phyloP scores from a whole-genome alignment of 1,139 yeast species.

The Kluyveromyces sp. region DNA sequence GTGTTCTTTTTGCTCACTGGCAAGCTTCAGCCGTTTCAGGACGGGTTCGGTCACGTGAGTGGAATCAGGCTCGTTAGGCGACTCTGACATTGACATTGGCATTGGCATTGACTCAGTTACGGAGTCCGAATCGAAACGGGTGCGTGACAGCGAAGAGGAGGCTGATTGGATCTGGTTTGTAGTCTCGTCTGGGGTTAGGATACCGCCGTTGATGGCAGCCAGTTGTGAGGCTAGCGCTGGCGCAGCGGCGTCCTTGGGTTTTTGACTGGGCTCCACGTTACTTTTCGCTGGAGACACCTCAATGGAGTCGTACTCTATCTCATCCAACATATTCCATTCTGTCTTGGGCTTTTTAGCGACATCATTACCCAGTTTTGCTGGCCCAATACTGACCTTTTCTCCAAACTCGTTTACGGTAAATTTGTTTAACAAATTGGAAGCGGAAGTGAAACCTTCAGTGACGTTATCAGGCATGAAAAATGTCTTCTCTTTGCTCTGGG shows the following conservation, averaged over 20 bases:
- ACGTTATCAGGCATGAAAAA: conserved; percentile 81
- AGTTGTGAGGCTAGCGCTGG: too few relatives aligned
- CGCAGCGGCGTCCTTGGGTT: neutral
- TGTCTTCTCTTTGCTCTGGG: conserved; percentile 27
- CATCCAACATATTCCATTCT: conserved; percentile 14
- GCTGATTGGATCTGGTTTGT: conserved; percentile 1
- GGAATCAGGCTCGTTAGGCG: neutral
- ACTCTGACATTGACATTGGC: neutral
- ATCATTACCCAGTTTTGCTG: neutral
- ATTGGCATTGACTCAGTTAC: too few relatives aligned
- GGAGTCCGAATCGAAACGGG: too few relatives aligned
- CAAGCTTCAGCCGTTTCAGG: neutral
- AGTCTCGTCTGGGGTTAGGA: conserved; percentile 8
- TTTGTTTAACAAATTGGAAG: conserved; percentile 42
- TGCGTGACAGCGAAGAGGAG: neutral
- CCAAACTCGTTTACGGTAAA: conserved; percentile 7
- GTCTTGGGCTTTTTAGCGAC: conserved; percentile 4
- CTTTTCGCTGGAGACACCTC: conserved; percentile 10
- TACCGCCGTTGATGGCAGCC: neutral
- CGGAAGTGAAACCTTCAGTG: conserved; percentile 58
- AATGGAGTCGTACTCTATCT: conserved; percentile 17
- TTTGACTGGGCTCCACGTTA: neutral
- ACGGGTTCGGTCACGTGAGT: neutral
- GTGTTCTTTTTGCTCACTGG: neutral
- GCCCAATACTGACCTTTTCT: neutral